These are phyloP conservation scores for Leptosphaerulina australis DNA, from an alignment of 2,329 filamentous ascomycete genomes.

Conservation along the genomic window DNA sequence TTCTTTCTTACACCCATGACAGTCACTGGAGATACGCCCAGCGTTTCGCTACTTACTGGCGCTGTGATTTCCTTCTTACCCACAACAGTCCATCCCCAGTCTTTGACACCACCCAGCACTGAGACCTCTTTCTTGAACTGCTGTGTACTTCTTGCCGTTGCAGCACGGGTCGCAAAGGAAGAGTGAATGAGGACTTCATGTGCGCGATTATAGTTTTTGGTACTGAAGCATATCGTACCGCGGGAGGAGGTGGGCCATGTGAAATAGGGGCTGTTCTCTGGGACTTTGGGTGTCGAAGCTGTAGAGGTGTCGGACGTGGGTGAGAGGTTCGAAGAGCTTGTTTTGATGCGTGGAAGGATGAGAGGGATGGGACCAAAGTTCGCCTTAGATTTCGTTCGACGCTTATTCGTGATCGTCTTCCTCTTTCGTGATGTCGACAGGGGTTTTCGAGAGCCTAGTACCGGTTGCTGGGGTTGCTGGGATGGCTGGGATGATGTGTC, in stretches of 20 bases:
- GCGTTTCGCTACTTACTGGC: neutral
- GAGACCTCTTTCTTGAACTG: conserved; percentile 74
- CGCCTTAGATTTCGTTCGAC: conserved; percentile 32
- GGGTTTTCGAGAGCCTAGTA: conserved; percentile 26
- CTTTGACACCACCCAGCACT: conserved; percentile 40
- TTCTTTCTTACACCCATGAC: conserved; percentile 46
- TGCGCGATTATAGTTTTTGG: conserved; percentile 69
- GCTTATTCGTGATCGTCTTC: conserved; percentile 21
- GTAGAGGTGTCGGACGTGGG: conserved; percentile 57
- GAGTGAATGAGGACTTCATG: conserved; percentile 73
- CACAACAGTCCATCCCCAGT: conserved; percentile 38
- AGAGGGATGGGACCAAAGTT: conserved; percentile 66
- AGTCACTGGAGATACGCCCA: conserved; percentile 25
- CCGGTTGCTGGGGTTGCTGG: conserved; percentile 26
- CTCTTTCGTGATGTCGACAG: conserved; percentile 21
- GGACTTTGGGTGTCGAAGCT: conserved; percentile 49
- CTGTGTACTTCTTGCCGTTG: conserved; percentile 67
- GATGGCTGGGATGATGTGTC: conserved; percentile 35
- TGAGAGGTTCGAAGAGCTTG: conserved; percentile 46
- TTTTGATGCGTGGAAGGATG: conserved; percentile 70
- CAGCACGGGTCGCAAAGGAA: conserved; percentile 71
- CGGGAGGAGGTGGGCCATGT: conserved; percentile 67
- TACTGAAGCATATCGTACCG: conserved; percentile 67
- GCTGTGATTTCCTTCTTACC: conserved; percentile 32
- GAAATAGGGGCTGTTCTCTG: conserved; percentile 66